Evolutionary conservation across 2,329 filamentous ascomycete genomes (phyloP).

Genomic region (Cladosporium sp.): DNA sequence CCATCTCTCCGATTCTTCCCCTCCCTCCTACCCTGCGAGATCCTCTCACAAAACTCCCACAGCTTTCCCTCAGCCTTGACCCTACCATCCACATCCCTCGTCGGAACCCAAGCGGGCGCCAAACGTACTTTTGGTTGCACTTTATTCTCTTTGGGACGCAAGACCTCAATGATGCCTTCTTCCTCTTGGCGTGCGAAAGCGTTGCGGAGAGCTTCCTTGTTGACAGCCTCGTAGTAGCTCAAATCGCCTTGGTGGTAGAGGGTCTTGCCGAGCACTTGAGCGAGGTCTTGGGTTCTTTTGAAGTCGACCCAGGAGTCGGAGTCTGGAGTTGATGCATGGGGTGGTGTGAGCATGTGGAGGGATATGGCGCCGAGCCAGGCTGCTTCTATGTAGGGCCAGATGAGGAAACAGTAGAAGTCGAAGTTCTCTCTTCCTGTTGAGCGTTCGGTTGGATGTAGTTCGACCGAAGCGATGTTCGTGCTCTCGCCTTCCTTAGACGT

Average conservation of each 20-base stretch:
- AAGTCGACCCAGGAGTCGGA: conserved; percentile 67
- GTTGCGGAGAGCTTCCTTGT: conserved; percentile 96
- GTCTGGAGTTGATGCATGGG: conserved; percentile 29
- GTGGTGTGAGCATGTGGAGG: conserved; percentile 75
- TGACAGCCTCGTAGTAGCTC: conserved; percentile 95
- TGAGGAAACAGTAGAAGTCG: conserved; percentile 97
- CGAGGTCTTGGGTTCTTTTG: conserved; percentile 59
- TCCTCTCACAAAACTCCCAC: conserved; percentile 89
- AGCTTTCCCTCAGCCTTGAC: conserved; percentile 69
- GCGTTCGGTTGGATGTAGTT: conserved; percentile 72
- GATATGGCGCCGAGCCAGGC: conserved; percentile 88
- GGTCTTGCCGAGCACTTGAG: conserved; percentile 80
- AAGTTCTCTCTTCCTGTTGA: conserved; percentile 83
- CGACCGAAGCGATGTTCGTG: conserved; percentile 58
- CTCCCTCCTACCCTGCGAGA: conserved; percentile 76
- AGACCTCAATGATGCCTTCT: conserved; percentile 77
- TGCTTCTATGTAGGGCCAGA: conserved; percentile 97
- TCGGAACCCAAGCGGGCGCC: conserved; percentile 52
- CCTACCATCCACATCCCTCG: conserved; percentile 58
- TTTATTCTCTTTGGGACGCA: conserved; percentile 63
- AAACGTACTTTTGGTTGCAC: conserved; percentile 62
- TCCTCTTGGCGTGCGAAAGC: conserved; percentile 83
- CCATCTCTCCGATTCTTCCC: conserved; percentile 96
- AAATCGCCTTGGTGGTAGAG: conserved; percentile 96
- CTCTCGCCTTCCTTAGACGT: conserved; percentile 53